phyloP scores from a whole-genome alignment of 2,329 filamentous ascomycete species.

The Aspergillus cejpii region DNA sequence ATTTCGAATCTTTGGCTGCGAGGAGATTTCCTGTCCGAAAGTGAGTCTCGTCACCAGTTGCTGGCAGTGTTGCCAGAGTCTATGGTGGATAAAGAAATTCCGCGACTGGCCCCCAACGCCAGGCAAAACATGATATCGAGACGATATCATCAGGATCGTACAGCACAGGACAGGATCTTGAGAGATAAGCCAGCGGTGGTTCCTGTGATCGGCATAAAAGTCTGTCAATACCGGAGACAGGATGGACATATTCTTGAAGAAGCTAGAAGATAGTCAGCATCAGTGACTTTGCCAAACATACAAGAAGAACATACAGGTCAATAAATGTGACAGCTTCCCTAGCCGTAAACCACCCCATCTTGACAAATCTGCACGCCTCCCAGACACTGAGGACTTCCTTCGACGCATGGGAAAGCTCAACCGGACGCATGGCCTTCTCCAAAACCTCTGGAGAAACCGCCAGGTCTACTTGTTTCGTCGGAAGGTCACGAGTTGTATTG shows the following conservation, averaged over 20 bases:
- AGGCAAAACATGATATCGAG: conserved; percentile 44
- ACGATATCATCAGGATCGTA: conserved; percentile 51
- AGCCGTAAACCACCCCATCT: conserved; percentile 52
- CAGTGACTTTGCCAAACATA: not conserved
- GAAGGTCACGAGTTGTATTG: conserved; percentile 8
- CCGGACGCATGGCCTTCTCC: conserved; percentile 21
- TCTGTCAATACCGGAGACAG: conserved; percentile 48
- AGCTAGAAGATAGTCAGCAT: conserved; percentile 21
- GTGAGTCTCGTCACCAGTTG: conserved; percentile 49
- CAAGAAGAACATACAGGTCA: conserved; percentile 37
- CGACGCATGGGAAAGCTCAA: conserved; percentile 25
- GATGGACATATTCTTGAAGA: conserved; percentile 48
- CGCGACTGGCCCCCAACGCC: conserved; percentile 43
- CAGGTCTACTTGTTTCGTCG: conserved; percentile 16
- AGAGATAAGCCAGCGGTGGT: conserved; percentile 45
- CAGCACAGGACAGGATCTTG: conserved; percentile 49
- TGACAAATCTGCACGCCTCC: conserved; percentile 48
- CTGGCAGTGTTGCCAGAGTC: conserved; percentile 51
- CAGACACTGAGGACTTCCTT: conserved; percentile 41
- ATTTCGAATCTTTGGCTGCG: conserved; percentile 45
- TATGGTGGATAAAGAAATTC: conserved; percentile 49
- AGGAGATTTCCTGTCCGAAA: conserved; percentile 49
- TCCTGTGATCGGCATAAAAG: conserved; percentile 46
- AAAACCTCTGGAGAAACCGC: conserved; percentile 16
- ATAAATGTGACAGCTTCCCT: conserved; percentile 50